Conservation (phyloP, 2,329 filamentous ascomycete genomes). For the Torrubiellomyces zombiae region DNA sequence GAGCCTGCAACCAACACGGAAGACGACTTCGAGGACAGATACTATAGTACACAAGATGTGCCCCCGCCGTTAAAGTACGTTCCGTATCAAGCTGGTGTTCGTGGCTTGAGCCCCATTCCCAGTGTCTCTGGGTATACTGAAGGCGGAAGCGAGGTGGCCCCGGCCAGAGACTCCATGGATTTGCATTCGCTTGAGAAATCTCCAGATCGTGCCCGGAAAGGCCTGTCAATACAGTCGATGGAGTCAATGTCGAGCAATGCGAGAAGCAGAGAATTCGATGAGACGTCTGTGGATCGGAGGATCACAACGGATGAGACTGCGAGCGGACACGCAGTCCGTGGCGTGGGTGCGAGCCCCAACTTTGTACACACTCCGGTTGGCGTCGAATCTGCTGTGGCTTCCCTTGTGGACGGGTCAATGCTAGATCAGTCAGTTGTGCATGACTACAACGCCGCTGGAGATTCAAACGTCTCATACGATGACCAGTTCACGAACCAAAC, state of each 20-base stretch:
- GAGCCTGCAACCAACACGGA: slow-evolving; percentile 23
- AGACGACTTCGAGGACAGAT: slow-evolving; percentile 24
- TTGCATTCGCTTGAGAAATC: slow-evolving; percentile 39
- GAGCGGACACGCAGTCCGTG: slow-evolving; percentile 53
- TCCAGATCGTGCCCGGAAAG: slow-evolving; percentile 16
- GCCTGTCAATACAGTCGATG: slow-evolving; percentile 16
- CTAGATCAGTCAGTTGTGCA: slow-evolving; percentile 49
- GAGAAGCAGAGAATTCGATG: slow-evolving; percentile 33
- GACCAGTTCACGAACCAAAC: slow-evolving; percentile 14
- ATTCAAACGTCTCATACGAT: slow-evolving; percentile 21
- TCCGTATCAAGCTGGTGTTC: slow-evolving; percentile 51
- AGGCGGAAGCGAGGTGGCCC: slow-evolving; percentile 41
- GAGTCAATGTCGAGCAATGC: slow-evolving; percentile 23
- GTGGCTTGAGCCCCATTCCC: slow-evolving; percentile 73
- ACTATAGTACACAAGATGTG: slow-evolving; percentile 44
- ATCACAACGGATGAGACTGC: slow-evolving; percentile 41
- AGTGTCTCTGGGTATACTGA: slow-evolving; percentile 80
- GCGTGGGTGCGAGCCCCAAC: slow-evolving; percentile 56
- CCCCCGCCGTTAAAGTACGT: slow-evolving; percentile 48
- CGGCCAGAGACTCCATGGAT: slow-evolving; percentile 39
- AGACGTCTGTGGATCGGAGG: slow-evolving; percentile 37
- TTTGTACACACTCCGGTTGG: slow-evolving; percentile 56
- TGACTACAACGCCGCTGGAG: slow-evolving; percentile 23
- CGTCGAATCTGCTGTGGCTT: slow-evolving; percentile 82
- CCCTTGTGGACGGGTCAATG: slow-evolving; percentile 61